Evolutionary conservation across 2,329 filamentous ascomycete genomes (phyloP).

Genomic region (Diplodia intermedia): DNA sequence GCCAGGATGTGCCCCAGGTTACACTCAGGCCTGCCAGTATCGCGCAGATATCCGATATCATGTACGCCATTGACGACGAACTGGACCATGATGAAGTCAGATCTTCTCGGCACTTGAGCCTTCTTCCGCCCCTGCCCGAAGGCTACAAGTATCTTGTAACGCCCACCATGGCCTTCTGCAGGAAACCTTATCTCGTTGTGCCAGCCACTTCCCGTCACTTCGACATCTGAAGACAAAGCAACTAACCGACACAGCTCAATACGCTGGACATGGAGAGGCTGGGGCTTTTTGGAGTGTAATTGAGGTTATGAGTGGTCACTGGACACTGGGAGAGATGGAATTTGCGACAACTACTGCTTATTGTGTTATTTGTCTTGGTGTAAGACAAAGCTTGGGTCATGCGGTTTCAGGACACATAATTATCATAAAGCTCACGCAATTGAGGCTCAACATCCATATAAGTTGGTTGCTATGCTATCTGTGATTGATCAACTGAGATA

Average conservation of each 20-base stretch:
- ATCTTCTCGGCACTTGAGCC: background rate
- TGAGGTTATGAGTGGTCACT: too few relatives aligned
- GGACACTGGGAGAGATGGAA: too few relatives aligned
- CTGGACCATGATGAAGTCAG: background rate
- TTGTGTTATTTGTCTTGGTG: background rate
- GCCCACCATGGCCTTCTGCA: background rate
- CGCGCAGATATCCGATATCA: background rate
- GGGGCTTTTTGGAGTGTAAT: background rate
- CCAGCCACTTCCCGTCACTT: background rate
- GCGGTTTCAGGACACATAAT: background rate
- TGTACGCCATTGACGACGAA: background rate
- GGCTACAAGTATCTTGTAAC: background rate
- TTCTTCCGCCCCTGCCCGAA: background rate
- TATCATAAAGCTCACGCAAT: background rate
- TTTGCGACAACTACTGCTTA: too few relatives aligned
- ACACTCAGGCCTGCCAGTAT: background rate
- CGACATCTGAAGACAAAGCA: background rate
- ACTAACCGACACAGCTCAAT: too few relatives aligned
- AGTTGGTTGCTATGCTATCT: background rate
- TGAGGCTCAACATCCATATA: too few relatives aligned
- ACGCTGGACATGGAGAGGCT: too few relatives aligned
- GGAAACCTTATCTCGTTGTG: background rate
- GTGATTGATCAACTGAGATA: accelerated
- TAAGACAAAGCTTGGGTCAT: background rate
- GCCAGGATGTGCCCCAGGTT: background rate